Evolutionary conservation across 2,329 filamentous ascomycete genomes (phyloP), one percentile per base, ranked within the genome.

Genomic region (Podosphaera fusca): DNA sequence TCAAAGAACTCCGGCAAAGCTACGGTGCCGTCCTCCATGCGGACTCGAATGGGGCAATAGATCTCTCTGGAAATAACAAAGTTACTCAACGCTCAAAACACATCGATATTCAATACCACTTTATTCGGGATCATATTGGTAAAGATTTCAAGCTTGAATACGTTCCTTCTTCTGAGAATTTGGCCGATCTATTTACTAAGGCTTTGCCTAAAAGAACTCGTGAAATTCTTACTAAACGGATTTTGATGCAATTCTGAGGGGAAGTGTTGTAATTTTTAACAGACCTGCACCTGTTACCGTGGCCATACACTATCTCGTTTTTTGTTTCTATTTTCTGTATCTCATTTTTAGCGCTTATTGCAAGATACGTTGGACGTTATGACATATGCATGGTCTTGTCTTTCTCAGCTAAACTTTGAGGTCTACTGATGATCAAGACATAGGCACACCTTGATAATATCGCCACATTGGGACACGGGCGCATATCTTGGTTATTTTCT

Each of bases 91-190:
- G 51, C 51, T 40, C 51, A 21, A 40, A 40, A 54, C 33, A 40
- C 33, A 54, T 54, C 34, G 33, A 54, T 21, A 40, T 54, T 33
- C 29, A 54, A 7, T 54, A 54, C 36, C 51, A 38, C 31, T 54
- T 52, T 38, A 38, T 38, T 38, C 35, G 51, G 2, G 51, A 54
- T 54, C 10, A 54, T 40, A 21, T 54, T 4, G 34, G 29, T 40
- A 38, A 54, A 54, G 51, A 54, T 54, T 54, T 54, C 33, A 40
- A 40, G 35, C 51, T 54, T 29, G 51, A 54, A 40, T 54, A 54
- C 34, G 31, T 54, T 54, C n/a, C 51, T 21, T 54, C 33, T 40
- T 54, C 51, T 10, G 51, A 40, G 9, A 54, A 40, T 54, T 54
- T 54, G 34, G 51, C 51, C n/a, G 51, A 54, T 38, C n/a, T 54